phyloP scores from a whole-genome alignment of 2,329 filamentous ascomycete species.

The Alternaria alternata region DNA sequence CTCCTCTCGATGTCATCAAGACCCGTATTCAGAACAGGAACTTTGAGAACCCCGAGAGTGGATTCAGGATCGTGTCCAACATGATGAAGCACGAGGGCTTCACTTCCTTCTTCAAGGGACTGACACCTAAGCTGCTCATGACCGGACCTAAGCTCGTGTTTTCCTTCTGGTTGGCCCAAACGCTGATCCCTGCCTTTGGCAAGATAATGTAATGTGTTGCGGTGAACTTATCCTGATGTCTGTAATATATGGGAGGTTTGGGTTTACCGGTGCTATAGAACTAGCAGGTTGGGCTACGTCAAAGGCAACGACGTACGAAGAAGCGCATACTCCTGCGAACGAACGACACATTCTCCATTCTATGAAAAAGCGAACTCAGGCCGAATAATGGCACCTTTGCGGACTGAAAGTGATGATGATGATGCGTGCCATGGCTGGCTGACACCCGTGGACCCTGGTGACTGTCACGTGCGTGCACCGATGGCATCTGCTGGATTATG shows the following conservation, averaged over 20 bases:
- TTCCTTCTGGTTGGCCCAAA: constrained; percentile 99
- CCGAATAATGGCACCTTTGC: neutral
- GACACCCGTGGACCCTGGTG: neutral
- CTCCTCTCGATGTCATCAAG: constrained; percentile 98
- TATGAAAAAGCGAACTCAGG: neutral
- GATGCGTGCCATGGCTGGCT: constrained; percentile 2
- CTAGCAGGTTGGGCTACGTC: constrained; percentile 26
- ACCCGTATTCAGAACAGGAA: constrained; percentile 98
- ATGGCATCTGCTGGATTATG: neutral
- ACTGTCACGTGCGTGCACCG: constrained; percentile 15
- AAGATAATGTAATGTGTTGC: constrained; percentile 62
- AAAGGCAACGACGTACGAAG: constrained; percentile 23
- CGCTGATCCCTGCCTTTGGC: constrained; percentile 91
- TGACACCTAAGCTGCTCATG: constrained; percentile 98
- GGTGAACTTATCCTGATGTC: constrained; percentile 23
- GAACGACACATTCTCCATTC: constrained; percentile 40
- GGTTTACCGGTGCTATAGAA: constrained; percentile 28
- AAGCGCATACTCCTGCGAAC: constrained; percentile 16
- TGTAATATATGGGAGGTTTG: constrained; percentile 40
- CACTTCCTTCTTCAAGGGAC: constrained; percentile 93
- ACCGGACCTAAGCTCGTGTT: constrained; percentile 98
- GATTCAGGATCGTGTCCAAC: constrained; percentile 87
- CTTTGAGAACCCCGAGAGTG: constrained; percentile 96
- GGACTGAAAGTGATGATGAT: constrained; percentile 2
- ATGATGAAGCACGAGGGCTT: constrained; percentile 93